Base-by-base conservation (phyloP, 306 rosid genomes). In the Ammopiptanthus mongolicus region DNA sequence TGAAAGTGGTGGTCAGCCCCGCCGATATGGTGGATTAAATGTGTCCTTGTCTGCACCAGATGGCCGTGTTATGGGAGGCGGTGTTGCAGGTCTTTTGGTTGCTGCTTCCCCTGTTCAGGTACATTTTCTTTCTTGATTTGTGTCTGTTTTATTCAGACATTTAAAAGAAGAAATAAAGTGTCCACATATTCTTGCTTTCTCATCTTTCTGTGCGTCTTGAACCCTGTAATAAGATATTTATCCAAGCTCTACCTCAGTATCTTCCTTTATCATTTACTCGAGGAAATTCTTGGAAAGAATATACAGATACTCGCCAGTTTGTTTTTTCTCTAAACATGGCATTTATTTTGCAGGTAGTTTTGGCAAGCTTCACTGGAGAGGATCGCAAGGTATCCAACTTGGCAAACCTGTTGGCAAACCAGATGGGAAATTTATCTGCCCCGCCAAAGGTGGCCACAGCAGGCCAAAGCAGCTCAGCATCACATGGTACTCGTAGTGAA, bases 81-180 rank as follows among this genome's bases (percentile, higher is more conserved):
- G 84, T 5, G 90, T 93, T 29, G 96, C 86, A 1, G 93, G 93
- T 22, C 84, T 85, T 74, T 44, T 91, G n/a, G 78, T 78, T 1
- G 97, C 98, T 71, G 95, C 96, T 58, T 73, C 93, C 29, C 90
- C 98, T 51, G 82, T 93, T 85, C 97, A 91, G 97, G 97, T 91
- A 65, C 73, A 68, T 73, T 23, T 17, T 29, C 17, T 17, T 22
- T 36, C 15, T 42, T 44, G 36, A 61, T 85, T n/a, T 42, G 6
- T 19, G 3, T 65, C 2, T 19, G 17, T 46, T 31, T 37, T 4
- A 36, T 74, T 18, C 73, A 29, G 31, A 29, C 48, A 19, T 65
- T 53, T 5, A 23, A 21, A 39, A 63, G 28, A 12, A 37, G 22
- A 39, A 65, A 13, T n/a, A 19, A 36, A 37, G 8, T 15, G 21